These are phyloP conservation scores for Calonectria honghensis DNA, from an alignment of 2,329 filamentous ascomycete species.

Conservation along the genomic window DNA sequence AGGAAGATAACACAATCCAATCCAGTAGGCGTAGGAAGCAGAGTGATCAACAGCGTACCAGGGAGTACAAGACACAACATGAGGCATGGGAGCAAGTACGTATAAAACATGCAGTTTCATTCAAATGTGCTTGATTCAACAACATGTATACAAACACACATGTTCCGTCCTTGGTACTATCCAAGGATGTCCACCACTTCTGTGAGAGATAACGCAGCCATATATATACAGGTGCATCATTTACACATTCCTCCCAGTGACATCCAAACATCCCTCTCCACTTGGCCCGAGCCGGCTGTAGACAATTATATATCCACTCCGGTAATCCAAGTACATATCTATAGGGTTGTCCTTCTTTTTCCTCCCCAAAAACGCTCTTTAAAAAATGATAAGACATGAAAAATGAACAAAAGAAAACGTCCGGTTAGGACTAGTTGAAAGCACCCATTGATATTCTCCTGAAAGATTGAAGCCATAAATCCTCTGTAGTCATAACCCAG, in stretches of 20 bases:
- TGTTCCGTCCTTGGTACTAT: constrained; percentile 46
- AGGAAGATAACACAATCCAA: constrained; percentile 52
- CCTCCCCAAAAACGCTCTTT: constrained; percentile 53
- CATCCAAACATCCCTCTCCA: constrained; percentile 43
- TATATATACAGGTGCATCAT: constrained; percentile 59
- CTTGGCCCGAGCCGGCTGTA: constrained; percentile 36
- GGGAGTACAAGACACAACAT: neutral
- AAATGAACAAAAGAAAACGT: constrained; percentile 54
- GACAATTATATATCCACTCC: constrained; percentile 37
- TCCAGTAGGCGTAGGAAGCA: neutral
- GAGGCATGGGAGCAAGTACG: constrained; percentile 17
- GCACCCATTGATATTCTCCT: constrained; percentile 49
- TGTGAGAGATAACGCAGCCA: constrained; percentile 50
- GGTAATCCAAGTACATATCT: constrained; percentile 50
- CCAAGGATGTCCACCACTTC: constrained; percentile 36
- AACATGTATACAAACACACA: constrained; percentile 39
- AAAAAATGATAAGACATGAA: constrained; percentile 51
- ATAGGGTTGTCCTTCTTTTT: constrained; percentile 54
- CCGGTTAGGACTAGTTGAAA: constrained; percentile 45
- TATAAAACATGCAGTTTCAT: constrained; percentile 44
- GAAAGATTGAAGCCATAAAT: constrained; percentile 54
- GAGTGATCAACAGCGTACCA: neutral
- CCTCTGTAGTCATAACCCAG: constrained; percentile 55
- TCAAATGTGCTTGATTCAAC: constrained; percentile 43
- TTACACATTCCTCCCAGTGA: constrained; percentile 39